Base-by-base conservation (phyloP, 345 rosid genomes). In the Streptanthus diversifolius region DNA sequence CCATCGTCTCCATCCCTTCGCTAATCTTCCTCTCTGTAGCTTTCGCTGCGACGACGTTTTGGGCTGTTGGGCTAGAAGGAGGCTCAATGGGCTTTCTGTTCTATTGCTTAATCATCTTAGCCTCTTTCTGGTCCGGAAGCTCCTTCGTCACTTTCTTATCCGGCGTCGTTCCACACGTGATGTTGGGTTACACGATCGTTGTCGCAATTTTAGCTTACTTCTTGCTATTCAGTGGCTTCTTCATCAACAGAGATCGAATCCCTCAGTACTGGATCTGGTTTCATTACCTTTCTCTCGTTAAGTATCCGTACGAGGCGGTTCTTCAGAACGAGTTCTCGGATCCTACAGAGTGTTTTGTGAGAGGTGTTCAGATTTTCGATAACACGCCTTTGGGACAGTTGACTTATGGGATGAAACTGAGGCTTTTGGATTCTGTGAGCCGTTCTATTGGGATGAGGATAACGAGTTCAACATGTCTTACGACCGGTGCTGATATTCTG, bases 161-260 rank as follows among this genome's bases (percentile, higher is more conserved):
- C 7, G 96, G 92, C 5, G 56, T 93, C 7, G 92, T 89, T 32
- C 83, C 96, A 0, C 89, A 87, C 19, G 93, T 89, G 3, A 87
- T 88, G 91, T 47, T 90, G 8, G 97, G 90, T 0, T 90, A 88
- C 89, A 90, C 93, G 0, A 75, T 93, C 9, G 89, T 86, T 0
- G 89, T 90, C 0, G 91, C 97, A 17, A 77, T 88, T 19, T 58
- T 90, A 11, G 89, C 96, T 37, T 93, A 90, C 82, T 90, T 87
- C 78, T 79, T 93, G 10, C 87, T 93, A 10, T 89, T 93, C 80
- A 87, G 97, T 24, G 98, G 98, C 13, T 91, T 93, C 87, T 91
- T 91, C 90, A 84, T 93, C 27, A 81, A 87, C 29, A 72, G 88
- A 3, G 83, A 88, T 44, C 73, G 97, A 15, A 85, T 93, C 44